Conservation (phyloP, 2,329 filamentous ascomycete species). For the Gnomoniopsis sp. region DNA sequence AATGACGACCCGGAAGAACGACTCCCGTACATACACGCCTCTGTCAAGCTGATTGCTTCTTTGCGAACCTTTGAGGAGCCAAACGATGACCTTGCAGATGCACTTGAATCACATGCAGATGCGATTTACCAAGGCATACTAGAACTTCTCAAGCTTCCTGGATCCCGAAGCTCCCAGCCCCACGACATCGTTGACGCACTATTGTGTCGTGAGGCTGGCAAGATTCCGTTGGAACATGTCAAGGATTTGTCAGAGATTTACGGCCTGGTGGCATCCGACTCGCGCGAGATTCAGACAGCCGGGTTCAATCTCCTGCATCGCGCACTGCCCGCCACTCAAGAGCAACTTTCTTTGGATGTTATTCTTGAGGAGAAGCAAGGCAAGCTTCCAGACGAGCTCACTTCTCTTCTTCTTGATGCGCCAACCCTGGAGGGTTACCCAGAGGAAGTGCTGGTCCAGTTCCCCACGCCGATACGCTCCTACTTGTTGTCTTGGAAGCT, state of each 20-base stretch:
- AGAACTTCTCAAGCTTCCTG: slow-evolving; percentile 55
- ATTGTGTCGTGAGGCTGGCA: slow-evolving; percentile 65
- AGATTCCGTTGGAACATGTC: slow-evolving; percentile 59
- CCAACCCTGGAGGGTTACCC: slow-evolving; percentile 67
- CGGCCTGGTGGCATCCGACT: slow-evolving; percentile 71
- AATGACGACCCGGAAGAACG: slow-evolving; percentile 41
- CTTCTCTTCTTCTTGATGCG: slow-evolving; percentile 78
- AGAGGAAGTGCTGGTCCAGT: slow-evolving; percentile 62
- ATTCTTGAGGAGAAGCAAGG: slow-evolving; percentile 70
- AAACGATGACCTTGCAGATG: slow-evolving; percentile 84
- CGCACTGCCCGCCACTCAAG: slow-evolving; percentile 74
- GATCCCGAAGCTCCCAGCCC: slow-evolving; percentile 55
- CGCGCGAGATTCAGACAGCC: slow-evolving; percentile 71
- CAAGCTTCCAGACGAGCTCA: slow-evolving; percentile 75
- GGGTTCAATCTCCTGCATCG: slow-evolving; percentile 78
- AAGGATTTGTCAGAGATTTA: slow-evolving; percentile 68
- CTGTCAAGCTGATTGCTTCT: slow-evolving; percentile 65
- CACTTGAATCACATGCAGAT: slow-evolving; percentile 59
- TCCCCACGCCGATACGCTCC: slow-evolving; percentile 67
- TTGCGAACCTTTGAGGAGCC: slow-evolving; percentile 65
- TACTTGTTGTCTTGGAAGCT: slow-evolving; percentile 90
- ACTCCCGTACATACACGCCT: slow-evolving; percentile 65
- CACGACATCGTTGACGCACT: slow-evolving; percentile 72
- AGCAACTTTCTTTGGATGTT: slow-evolving; percentile 76
- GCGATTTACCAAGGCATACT: slow-evolving; percentile 57